Conservation (phyloP, 176 grass and related monocot genomes). For the Raddia guianensis region DNA sequence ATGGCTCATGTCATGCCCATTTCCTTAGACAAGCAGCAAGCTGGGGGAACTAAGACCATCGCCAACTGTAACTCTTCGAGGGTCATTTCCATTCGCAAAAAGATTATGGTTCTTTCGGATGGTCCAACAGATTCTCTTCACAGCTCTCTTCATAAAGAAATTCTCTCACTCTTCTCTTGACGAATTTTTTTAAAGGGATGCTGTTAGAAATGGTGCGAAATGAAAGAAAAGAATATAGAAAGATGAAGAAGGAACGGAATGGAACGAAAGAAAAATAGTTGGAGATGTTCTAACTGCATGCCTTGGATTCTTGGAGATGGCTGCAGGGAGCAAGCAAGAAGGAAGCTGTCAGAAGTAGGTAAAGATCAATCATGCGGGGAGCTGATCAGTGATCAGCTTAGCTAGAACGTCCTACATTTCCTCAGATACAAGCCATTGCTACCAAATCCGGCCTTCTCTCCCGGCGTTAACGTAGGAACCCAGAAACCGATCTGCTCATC, state of each 20-base stretch:
- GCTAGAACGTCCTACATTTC: conserved; percentile 52
- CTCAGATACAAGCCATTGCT: conserved; percentile 47
- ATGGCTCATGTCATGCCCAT: conserved; percentile 9
- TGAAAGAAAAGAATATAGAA: no score
- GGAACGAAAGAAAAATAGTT: no score
- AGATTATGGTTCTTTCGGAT: no score
- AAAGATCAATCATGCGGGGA: conserved; percentile 45
- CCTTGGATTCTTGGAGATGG: neutral
- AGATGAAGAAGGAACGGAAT: no score
- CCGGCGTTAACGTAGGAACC: conserved; percentile 38
- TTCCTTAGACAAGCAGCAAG: conserved; percentile 67
- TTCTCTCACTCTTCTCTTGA: no score
- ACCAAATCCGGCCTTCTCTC: neutral
- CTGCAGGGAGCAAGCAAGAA: conserved; percentile 43
- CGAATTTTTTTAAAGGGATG: no score
- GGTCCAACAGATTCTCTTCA: no score
- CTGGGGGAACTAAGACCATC: neutral
- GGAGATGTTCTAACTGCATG: no score
- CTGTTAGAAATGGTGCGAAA: no score
- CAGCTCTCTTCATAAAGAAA: no score
- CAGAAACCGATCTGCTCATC: conserved; percentile 15
- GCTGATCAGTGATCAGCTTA: neutral
- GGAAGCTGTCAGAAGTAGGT: conserved; percentile 46
- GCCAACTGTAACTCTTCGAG: no score
- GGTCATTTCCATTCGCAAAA: no score